Conservation (phyloP, 1,139 yeast genomes). For the Petasospora fabianii region DNA sequence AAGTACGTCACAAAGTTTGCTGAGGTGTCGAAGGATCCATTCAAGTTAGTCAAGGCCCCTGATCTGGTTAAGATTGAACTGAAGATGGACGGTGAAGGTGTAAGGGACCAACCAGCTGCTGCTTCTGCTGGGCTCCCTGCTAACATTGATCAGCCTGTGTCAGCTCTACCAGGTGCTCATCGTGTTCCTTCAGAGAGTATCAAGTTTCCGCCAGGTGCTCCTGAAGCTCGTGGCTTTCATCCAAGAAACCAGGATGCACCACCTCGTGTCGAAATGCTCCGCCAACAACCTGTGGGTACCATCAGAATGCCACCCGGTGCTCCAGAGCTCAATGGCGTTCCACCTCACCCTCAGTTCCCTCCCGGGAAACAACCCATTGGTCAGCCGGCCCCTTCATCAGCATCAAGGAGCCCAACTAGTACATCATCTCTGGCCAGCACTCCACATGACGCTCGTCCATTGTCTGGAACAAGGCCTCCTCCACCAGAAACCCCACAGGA, state of each 20-base stretch:
- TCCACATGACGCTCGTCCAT: too few species aligned
- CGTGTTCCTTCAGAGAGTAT: too few species aligned
- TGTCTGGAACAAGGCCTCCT: too few species aligned
- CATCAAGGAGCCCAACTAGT: background rate
- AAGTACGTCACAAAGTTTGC: conserved; percentile 18
- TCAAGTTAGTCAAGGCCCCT: conserved; percentile 9
- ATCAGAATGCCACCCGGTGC: conserved; percentile 1
- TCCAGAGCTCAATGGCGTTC: conserved; percentile 1
- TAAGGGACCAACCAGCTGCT: background rate
- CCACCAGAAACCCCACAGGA: background rate
- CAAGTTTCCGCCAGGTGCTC: background rate
- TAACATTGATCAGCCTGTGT: background rate
- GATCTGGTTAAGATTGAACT: background rate
- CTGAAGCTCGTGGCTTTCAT: background rate
- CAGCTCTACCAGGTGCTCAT: background rate
- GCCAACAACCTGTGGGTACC: background rate
- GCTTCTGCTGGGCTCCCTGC: background rate
- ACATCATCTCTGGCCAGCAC: too few species aligned
- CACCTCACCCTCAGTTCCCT: conserved; percentile 2
- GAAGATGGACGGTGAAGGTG: background rate
- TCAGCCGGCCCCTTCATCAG: background rate
- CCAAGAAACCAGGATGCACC: background rate
- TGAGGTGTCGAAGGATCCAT: conserved; percentile 15
- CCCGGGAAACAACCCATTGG: background rate
- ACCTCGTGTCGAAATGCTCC: background rate